A percentile compares a stretch with the other conserved stretches of the same genome.
phyloP scores from a whole-genome alignment of 192 early-diverging fungal species.

The Coemansia sp. region DNA sequence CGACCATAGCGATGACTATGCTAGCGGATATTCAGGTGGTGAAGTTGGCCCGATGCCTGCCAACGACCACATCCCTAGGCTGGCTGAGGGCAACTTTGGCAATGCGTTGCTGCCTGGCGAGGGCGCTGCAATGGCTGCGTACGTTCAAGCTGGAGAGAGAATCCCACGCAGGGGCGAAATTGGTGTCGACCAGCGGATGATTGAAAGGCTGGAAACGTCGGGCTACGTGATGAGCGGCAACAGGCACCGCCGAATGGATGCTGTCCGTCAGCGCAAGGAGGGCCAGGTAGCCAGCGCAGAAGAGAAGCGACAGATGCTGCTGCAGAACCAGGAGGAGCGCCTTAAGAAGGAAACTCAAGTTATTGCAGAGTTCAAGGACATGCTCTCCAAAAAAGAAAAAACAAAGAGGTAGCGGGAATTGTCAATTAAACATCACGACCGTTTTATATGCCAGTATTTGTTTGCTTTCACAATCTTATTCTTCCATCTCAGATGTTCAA shows the following conservation, averaged over 20 bases:
- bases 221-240: slow-evolving; percentile 98
- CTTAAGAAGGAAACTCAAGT: slow-evolving; percentile 89
- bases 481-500: too few relatives aligned
- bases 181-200: slow-evolving; percentile 83
- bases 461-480: too few relatives aligned
- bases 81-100: slow-evolving; percentile 63
- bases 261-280: slow-evolving; percentile 93
- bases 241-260: slow-evolving; percentile 92
- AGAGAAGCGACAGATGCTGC: slow-evolving; percentile 84
- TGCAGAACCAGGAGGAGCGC: slow-evolving; percentile 89
- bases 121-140: slow-evolving; percentile 88
- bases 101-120: slow-evolving; percentile 84
- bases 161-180: slow-evolving; percentile 98
- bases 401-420: not conserved
- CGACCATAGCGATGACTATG: not conserved
- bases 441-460: too few relatives aligned
- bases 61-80: slow-evolving; percentile 1
- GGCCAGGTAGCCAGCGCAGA: slow-evolving; percentile 97
- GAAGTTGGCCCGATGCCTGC: slow-evolving; percentile 30
- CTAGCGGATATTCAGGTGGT: slow-evolving; percentile 16
- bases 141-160: slow-evolving; percentile 89
- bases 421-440: too few relatives aligned
- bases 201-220: slow-evolving; percentile 78
- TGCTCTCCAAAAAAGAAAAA: slow-evolving; percentile 62
- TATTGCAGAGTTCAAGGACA: slow-evolving; percentile 88